Conservation (phyloP, 2,329 filamentous ascomycete genomes). For the Aspergillus sp. region DNA sequence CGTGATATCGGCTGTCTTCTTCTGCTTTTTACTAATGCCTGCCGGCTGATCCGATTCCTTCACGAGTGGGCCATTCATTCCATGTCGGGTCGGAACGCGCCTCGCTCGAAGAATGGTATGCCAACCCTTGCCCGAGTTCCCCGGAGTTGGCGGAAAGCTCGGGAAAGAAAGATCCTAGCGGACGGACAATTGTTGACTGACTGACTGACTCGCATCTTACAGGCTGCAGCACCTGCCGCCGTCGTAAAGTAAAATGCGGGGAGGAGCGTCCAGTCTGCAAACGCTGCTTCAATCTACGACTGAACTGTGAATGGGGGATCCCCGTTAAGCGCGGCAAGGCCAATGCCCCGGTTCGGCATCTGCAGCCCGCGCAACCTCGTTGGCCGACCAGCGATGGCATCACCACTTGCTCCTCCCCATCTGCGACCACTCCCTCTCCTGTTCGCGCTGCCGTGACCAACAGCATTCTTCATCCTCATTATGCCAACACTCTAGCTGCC, state of each 20-base stretch:
- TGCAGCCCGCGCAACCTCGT: slow-evolving; percentile 27
- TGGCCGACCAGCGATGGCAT: slow-evolving; percentile 14
- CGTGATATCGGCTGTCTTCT: not conserved
- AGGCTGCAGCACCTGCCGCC: slow-evolving; percentile 44
- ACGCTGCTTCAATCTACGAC: slow-evolving; percentile 33
- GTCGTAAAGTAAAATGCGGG: slow-evolving; percentile 39
- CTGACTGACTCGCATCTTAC: slow-evolving; percentile 1
- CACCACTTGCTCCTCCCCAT: not conserved
- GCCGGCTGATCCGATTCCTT: slow-evolving; percentile 6
- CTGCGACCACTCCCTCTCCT: not conserved
- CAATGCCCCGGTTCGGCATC: slow-evolving; percentile 25
- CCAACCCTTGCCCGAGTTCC: not conserved
- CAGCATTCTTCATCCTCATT: slow-evolving; percentile 3
- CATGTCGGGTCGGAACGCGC: slow-evolving; percentile 41
- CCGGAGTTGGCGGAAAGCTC: slow-evolving; percentile 12
- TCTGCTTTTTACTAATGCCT: slow-evolving; percentile 13
- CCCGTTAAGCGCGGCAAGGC: slow-evolving; percentile 31
- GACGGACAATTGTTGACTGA: slow-evolving; percentile 5
- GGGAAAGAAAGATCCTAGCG: not conserved
- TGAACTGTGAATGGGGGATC: slow-evolving; percentile 39
- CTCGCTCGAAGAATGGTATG: slow-evolving; percentile 43
- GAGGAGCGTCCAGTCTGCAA: slow-evolving; percentile 38
- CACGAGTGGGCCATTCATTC: slow-evolving; percentile 18
- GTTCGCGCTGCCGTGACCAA: not conserved
- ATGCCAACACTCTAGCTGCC: slow-evolving; percentile 12